Evolutionary conservation across 169 alveolate genomes (phyloP), one percentile per base, ranked within the genome.

Genomic region (Cardiosporidium cionae): DNA sequence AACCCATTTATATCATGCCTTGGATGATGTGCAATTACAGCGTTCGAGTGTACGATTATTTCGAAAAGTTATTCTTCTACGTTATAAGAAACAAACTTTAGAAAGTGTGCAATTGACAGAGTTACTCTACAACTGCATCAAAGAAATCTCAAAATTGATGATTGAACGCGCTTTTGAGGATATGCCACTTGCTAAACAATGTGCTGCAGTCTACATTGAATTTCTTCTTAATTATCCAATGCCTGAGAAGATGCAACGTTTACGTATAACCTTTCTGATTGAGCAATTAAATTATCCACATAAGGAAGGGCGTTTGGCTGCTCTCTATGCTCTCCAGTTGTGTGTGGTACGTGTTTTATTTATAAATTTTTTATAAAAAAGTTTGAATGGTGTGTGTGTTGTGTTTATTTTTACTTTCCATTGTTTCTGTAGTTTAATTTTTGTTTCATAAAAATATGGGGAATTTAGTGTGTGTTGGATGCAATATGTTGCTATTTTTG

Each of bases 191-290:
- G 54, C 83, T 0, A 25, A 29, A 29, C n/a, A 70, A 25, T 70
- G 83, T 68, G 78, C 78, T 23, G 78, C 67, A 33, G 72, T 77
- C 2, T 77, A 77, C 65, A 67, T 69, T 31, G 68, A 72, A 31
- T 77, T 77, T 32, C 65, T 77, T 25, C 83, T 77, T 44, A 69
- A 77, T 66, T 69, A 70, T 32, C 83, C 83, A 5, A 77, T 77
- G 83, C 69, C 79, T 27, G 78, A 52, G 6, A 65, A 66, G 68
- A 64, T 58, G 29, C 83, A 77, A 62, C 83, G 69, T 37, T 25
- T 66, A 16, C 72, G 78, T 33, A 65, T 77, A 16, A 65, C 69
- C 68, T 77, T 77, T 36, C 69, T 77, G 2, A 22, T 77, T 23
- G 69, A 70, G 54, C 71, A 77, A 16, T 69, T 68, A 32, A 34